Evolutionary conservation across 2,329 filamentous ascomycete genomes (phyloP), one percentile per base, ranked within the genome.

Genomic region (Exophiala calicioides): DNA sequence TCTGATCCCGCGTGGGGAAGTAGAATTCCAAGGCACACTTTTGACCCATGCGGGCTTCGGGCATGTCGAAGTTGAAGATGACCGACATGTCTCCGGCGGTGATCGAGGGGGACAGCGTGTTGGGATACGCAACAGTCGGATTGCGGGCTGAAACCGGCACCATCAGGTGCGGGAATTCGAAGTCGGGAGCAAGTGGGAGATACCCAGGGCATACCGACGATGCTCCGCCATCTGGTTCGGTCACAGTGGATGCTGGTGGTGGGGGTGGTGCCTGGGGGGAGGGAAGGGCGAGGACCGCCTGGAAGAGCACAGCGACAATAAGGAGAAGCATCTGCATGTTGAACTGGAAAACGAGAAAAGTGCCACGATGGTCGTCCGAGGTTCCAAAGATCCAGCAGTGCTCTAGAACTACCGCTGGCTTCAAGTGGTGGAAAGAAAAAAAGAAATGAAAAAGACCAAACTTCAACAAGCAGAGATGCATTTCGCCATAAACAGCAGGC

Each of bases 41-140:
- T 66, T 80, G 78, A 55, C 77, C 78, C 4, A 68, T 56, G 57
- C 79, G 73, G 3, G 67, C 65, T 2, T 63, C 47, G 1, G 77
- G 78, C 32, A 87, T 79, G 60, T 84, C 81, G 66, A 87, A 87
- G 69, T 85, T 84, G 75, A 84, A 86, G 58, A 86, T 76, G 6
- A 76, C 76, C 6, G 77, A 78, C n/a, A 52, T 37, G 29, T 57
- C 47, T n/a, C 31, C 41, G n/a, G 52, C 48, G 2, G 42, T 53
- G 38, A 77, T 62, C 23, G 61, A 66, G 9, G 70, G 64, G n/a
- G 75, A 76, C 20, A 84, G 68, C 0, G 71, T 73, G 2, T 75
- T 80, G 10, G 81, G 80, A 29, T 67, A 65, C 0, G 77, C 68
- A 1, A 64, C 71, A 59, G 74, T 62, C 0, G 81, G 79, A 7